Base-by-base conservation (phyloP, 805 yeast species). In the Monosporozyma solicola region DNA sequence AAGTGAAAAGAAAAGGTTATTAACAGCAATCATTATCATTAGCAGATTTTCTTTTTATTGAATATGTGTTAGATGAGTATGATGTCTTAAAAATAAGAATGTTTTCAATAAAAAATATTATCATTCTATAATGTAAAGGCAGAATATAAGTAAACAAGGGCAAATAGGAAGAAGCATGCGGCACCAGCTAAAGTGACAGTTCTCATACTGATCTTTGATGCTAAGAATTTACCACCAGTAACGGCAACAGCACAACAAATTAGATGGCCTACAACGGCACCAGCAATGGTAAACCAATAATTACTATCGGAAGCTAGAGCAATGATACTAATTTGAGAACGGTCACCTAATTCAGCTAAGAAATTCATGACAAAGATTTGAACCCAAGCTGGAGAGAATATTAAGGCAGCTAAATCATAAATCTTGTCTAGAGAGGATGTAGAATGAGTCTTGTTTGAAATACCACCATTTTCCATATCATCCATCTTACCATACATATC, bases 331-430 rank as follows among this genome's bases (percentile, higher is more conserved):
- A 94, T 89, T 73, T 94, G 99, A 11, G 97, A 90, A 63, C 99
- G 83, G 70, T 94, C 99, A 50, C 99, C 99, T 95, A 98, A 90
- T 73, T 94, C 99, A 55, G 97, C 99, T 49, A 94, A 73, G 68
- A 94, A 94, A 4, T 96, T 88, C 98, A 94, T 92, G 51, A 82
- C 82, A 65, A 94, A 94, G 4, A 92, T 92, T 74, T 92, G 97
- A 59, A 90, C 84, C 91, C 96, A 94, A 9, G 83, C 72, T 3
- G 99, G 98, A 3, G 96, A 85, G 53, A 92, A 73, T 4, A 89
- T 71, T 53, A 82, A 79, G 2, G 82, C 69, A 2, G 84, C 80
- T 50, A 86, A 74, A 59, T 83, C 77, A 44, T 73, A 68, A 16
- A 84, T 45, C 43, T 82, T 80, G n/a, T 48, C 47, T 22, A 57